Conservation (phyloP, 371 early-diverging fungal species). For the Mucor piriformis region DNA sequence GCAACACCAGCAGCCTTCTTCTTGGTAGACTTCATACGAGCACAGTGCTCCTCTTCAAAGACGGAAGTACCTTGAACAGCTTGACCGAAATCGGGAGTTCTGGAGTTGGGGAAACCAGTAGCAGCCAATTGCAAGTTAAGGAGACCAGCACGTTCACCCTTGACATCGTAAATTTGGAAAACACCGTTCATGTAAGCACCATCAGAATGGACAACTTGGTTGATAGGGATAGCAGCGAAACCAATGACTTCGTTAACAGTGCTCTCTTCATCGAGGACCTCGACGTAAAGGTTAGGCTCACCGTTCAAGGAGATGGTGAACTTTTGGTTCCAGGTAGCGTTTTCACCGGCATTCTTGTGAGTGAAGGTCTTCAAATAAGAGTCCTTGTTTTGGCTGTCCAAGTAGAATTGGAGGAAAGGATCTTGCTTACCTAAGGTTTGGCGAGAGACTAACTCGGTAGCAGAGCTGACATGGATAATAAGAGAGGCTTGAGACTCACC, state of each 20-base stretch:
- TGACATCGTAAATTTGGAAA: slow-evolving; percentile 51
- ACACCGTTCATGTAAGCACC: slow-evolving; percentile 52
- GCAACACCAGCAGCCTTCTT: slow-evolving; percentile 52
- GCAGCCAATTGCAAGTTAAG: slow-evolving; percentile 54
- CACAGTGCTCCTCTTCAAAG: slow-evolving; percentile 48
- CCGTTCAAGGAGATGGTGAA: slow-evolving; percentile 51
- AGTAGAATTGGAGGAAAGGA: slow-evolving; percentile 57
- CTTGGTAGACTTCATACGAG: slow-evolving; percentile 51
- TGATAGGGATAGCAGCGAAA: slow-evolving; percentile 65
- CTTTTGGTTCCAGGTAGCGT: slow-evolving; percentile 61
- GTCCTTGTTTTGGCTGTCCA: slow-evolving; percentile 46
- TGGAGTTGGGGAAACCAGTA: slow-evolving; percentile 53
- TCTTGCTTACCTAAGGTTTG: slow-evolving; percentile 63
- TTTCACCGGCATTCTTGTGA: slow-evolving; percentile 58
- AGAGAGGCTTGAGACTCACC: slow-evolving; percentile 31
- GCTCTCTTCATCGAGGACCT: slow-evolving; percentile 59
- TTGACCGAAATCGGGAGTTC: slow-evolving; percentile 23
- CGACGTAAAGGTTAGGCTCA: slow-evolving; percentile 56
- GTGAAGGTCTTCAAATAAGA: slow-evolving; percentile 60
- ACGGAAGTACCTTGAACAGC: slow-evolving; percentile 52
- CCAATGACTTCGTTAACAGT: slow-evolving; percentile 57
- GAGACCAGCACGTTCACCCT: slow-evolving; percentile 53
- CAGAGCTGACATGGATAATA: slow-evolving; percentile 45
- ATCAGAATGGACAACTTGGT: slow-evolving; percentile 54
- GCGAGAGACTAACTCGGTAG: slow-evolving; percentile 41